Base-by-base conservation (phyloP, 148 eudicot genomes). In the Rhododendron ovatum region DNA sequence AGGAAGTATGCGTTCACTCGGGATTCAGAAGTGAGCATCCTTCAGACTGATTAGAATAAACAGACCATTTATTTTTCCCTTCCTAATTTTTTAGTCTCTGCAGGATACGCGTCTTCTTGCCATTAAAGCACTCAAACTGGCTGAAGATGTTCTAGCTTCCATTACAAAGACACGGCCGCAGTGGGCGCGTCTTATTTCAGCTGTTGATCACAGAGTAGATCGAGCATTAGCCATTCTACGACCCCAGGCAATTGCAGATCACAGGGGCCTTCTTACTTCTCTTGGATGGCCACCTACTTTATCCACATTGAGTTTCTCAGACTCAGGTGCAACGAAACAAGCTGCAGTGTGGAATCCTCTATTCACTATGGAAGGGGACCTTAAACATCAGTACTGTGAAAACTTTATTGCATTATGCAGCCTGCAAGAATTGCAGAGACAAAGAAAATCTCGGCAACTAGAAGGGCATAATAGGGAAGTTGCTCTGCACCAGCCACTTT, bases 211-310 rank as follows among this genome's bases (percentile, higher is more conserved):
- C 84, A 91, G 98, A 92, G 93, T 94, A 30, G 98, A 97, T 85
- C 92, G 93, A 77, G 96, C 98, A 30, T 91, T 97, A 81, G 98
- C 95, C 85, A 93, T 89, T 82, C 88, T 95, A 89, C 93, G 98
- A 88, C 99, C 98, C 82, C 98, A 97, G 84, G 95, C 98, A 51
- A 93, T 95, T 88, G 98, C 98, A 82, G 98, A 95, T 91, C 94
- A 97, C 85, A 91, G 99, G 6, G 86, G 94, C 39, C 95, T 97
- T 87, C 95, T 97, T 84, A 65, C 92, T 86, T 95, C 98, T 22
- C 91, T 93, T 82, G 96, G 95, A 85, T 97, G 99, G 99, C 99
- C 99, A 76, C 99, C 98, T 45, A 92, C 95, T 86, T 92, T 95
- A 47, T 92, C 98, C 85, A 86, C 91, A 55, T 85, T 89, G 84